Base-by-base conservation (phyloP, 2,329 filamentous ascomycete species). In the Camptophora hylomeconis region DNA sequence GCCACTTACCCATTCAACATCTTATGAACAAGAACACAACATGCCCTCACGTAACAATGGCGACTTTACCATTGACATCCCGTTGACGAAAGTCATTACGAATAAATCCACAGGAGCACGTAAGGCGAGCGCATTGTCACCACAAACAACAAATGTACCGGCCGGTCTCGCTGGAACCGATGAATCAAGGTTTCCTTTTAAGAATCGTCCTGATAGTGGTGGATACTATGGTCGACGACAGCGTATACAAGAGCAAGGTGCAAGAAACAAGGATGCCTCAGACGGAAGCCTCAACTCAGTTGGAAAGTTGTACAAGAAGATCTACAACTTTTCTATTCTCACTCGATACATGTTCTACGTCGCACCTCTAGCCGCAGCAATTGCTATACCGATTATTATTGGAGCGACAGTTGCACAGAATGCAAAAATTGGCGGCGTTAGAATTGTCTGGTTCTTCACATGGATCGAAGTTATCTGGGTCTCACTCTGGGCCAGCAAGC, bases 391-490 rank as follows among this genome's bases (percentile, higher is more conserved):
- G 5, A 75, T 77, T 39, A 66, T 76, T 35, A 54, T 75, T 10
- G 69, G 70, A n/a, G 65, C 65, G 5, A 68, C 65, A 0, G 60
- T 46, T 19, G 58, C 62, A 17, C 45, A 48, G 17, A 34, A 58
- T 25, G 61, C 63, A 5, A 56, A 51, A 16, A 67, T 75, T 37
- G 67, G 65, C 10, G 63, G 63, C 13, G 69, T 75, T 4, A 53
- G 60, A 5, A 58, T 73, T 21, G 56, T 65, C 30, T 72, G 66
- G 61, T 70, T 77, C 52, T 77, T 74, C 53, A 61, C 63, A 11
- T 77, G 72, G 72, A 55, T 76, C 20, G 71, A 75, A 48, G 61
- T 75, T 25, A 58, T 75, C 30, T 77, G 72, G 72, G 52, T 72
- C 20, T 67, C 65, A 44, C 53, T 77, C 35, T 77, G 72, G 72